Percentiles rank a stretch among this genome's conserved stretches.
Conservation (phyloP, 176 grass and related monocot species). For the Juncus effusus region DNA sequence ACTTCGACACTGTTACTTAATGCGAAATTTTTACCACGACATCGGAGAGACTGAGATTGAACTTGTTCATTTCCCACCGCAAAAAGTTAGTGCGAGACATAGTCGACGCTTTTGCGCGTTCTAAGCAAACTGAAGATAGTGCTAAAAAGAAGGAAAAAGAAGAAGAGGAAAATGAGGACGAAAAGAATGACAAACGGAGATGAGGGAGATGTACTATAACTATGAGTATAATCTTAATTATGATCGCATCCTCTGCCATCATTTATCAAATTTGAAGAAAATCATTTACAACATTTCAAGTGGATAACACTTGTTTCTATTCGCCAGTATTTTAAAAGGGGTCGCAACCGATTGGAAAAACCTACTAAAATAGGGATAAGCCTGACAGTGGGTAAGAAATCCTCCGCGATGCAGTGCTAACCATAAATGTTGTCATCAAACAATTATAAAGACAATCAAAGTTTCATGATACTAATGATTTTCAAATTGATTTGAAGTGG, state of each 20-base stretch:
- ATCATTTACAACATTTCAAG: conserved; percentile 69
- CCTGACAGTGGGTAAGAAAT: conserved; percentile 73
- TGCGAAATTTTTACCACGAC: conserved; percentile 49
- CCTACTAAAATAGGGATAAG: conserved; percentile 62
- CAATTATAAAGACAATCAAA: no score
- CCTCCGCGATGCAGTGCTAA: not conserved
- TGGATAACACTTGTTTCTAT: conserved; percentile 74
- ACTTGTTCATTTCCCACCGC: conserved; percentile 51
- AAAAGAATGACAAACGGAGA: conserved; percentile 28
- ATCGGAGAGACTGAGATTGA: conserved; percentile 37
- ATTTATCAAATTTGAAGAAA: conserved; percentile 69
- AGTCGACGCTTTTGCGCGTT: conserved; percentile 52
- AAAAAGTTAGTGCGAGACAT: conserved; percentile 65
- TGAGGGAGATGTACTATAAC: conserved; percentile 1
- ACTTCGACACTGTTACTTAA: conserved; percentile 60
- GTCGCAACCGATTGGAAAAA: conserved; percentile 53
- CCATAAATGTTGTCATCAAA: no score
- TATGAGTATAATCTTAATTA: conserved; percentile 40
- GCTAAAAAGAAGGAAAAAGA: not conserved
- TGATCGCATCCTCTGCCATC: conserved; percentile 72
- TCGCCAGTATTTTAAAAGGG: conserved; percentile 71
- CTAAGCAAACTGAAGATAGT: conserved; percentile 19
- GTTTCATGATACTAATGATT: no score
- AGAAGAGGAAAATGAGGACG: conserved; percentile 1
- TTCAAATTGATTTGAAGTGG: no score